These are phyloP conservation scores for Colletotrichum horii DNA, from an alignment of 2,329 filamentous ascomycete genomes.

Conservation along the genomic window DNA sequence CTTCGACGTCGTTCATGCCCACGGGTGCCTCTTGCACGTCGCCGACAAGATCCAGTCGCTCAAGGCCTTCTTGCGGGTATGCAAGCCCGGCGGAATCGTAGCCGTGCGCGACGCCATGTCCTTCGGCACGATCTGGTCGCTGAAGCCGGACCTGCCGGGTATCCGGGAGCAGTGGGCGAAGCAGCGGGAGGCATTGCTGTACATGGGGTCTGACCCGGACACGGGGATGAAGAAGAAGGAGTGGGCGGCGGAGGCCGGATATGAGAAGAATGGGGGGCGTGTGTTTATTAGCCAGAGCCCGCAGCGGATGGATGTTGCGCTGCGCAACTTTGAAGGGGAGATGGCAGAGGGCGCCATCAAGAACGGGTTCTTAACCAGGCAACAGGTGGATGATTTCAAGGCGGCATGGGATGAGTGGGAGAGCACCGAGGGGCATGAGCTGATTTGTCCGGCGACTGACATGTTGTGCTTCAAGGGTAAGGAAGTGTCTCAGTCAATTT, in stretches of 20 bases:
- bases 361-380: neutral
- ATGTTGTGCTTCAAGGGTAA: neutral
- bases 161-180: neutral
- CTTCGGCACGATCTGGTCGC: neutral
- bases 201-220: neutral
- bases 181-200: neutral
- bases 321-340: neutral
- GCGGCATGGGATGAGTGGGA: neutral
- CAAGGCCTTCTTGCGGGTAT: constrained; percentile 46
- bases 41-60: constrained; percentile 37
- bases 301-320: neutral
- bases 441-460: neutral
- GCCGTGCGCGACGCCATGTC: neutral
- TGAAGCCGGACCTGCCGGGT: neutral
- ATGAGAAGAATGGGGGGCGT: neutral
- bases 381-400: neutral
- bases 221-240: neutral
- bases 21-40: constrained; percentile 48
- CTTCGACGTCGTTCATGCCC: constrained; percentile 49
- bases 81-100: constrained; percentile 39
- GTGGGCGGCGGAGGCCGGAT: neutral
- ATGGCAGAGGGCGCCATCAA: neutral
- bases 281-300: neutral
- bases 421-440: neutral
- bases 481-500: neutral